Evolutionary conservation across 2,329 filamentous ascomycete species (phyloP).

Genomic region (Saccharata proteae): DNA sequence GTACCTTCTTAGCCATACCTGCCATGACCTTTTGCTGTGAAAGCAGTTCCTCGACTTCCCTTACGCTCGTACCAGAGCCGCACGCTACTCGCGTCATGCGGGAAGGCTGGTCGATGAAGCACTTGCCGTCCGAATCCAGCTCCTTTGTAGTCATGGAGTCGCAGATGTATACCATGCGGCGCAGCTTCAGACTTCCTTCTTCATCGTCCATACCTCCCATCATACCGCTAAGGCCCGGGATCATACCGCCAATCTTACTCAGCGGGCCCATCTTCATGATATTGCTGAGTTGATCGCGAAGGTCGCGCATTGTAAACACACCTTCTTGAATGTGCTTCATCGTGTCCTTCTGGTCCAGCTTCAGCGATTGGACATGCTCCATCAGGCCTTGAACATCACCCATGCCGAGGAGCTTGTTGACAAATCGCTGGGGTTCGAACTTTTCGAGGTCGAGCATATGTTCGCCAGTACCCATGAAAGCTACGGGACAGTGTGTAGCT

Average conservation of each 20-base stretch:
- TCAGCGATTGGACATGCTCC: slow-evolving; percentile 91
- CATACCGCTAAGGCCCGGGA: slow-evolving; percentile 84
- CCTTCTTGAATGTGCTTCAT: slow-evolving; percentile 98
- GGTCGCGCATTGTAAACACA: slow-evolving; percentile 87
- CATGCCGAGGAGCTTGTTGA: slow-evolving; percentile 91
- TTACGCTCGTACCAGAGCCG: slow-evolving; percentile 80
- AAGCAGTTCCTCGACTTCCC: slow-evolving; percentile 91
- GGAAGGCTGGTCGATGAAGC: slow-evolving; percentile 83
- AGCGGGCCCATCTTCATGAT: slow-evolving; percentile 99
- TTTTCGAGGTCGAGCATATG: slow-evolving; percentile 91
- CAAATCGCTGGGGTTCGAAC: slow-evolving; percentile 85
- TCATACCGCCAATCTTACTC: slow-evolving; percentile 98
- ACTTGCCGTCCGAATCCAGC: slow-evolving; percentile 87
- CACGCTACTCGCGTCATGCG: slow-evolving; percentile 85
- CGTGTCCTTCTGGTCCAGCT: slow-evolving; percentile 94
- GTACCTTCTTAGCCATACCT: slow-evolving; percentile 98
- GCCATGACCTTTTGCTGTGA: slow-evolving; percentile 99
- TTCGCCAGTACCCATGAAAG: slow-evolving; percentile 95
- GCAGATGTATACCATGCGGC: slow-evolving; percentile 98
- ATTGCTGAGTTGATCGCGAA: slow-evolving; percentile 89
- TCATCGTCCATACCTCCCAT: slow-evolving; percentile 97
- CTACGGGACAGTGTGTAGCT: slow-evolving; percentile 90
- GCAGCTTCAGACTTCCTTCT: slow-evolving; percentile 83
- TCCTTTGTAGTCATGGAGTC: slow-evolving; percentile 97
- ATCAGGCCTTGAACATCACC: slow-evolving; percentile 91